These are phyloP conservation scores for Pestalotiopsis sp. DNA, from an alignment of 2,329 filamentous ascomycete genomes.

Conservation along the genomic window DNA sequence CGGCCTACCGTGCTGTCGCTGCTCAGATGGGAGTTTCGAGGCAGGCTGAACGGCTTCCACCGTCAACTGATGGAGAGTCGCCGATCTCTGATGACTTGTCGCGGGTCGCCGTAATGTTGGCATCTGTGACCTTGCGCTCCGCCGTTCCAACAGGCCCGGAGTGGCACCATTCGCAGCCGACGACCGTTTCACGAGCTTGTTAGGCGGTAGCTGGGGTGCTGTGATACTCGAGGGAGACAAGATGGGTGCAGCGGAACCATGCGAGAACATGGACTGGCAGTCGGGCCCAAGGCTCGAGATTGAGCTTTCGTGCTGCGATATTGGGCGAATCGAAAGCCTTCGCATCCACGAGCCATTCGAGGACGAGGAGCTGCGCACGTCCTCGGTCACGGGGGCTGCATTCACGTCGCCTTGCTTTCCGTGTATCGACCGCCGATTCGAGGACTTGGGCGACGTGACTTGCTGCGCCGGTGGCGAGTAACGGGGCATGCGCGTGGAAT, in stretches of 20 bases:
- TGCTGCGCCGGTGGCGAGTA: conserved; percentile 34
- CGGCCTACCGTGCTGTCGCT: conserved; percentile 31
- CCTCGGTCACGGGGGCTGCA: conserved; percentile 43
- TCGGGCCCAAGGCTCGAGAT: conserved; percentile 68
- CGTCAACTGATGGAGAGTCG: conserved; percentile 61
- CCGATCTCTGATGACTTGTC: conserved; percentile 78
- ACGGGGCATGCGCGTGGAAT: conserved; percentile 30
- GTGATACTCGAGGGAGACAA: conserved; percentile 43
- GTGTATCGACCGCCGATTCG: conserved; percentile 43
- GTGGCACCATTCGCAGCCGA: conserved; percentile 55
- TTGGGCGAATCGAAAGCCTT: conserved; percentile 67
- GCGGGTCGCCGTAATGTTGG: conserved; percentile 72
- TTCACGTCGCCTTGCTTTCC: conserved; percentile 36
- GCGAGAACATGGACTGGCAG: conserved; percentile 68
- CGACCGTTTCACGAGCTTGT: conserved; percentile 78
- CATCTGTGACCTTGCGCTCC: conserved; percentile 61
- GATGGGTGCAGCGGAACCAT: conserved; percentile 69
- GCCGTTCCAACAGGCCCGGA: conserved; percentile 44
- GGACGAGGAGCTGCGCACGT: conserved; percentile 58
- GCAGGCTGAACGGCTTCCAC: conserved; percentile 25
- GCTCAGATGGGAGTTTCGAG: conserved; percentile 33
- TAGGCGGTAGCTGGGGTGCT: conserved; percentile 58
- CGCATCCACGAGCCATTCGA: conserved; percentile 73
- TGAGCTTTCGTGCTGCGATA: conserved; percentile 65
- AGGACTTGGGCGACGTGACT: conserved; percentile 40